Conservation (phyloP, 2,329 filamentous ascomycete species). For the Ophiosphaerella korrae region DNA sequence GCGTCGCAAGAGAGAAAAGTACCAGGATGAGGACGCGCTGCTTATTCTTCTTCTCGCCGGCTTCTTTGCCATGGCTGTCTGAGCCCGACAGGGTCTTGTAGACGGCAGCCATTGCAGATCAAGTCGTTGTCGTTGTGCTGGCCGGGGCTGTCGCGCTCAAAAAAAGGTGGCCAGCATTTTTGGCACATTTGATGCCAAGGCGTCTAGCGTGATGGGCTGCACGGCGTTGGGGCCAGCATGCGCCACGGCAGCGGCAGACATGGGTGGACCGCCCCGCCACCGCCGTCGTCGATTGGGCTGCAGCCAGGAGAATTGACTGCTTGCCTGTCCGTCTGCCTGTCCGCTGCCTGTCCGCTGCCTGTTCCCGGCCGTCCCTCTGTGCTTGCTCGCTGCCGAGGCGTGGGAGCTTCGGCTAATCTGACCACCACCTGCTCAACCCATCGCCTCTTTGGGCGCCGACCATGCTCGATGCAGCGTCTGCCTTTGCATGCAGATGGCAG, state of each 20-base stretch:
- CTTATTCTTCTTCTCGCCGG: slow-evolving; percentile 48
- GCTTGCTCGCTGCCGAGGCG: slow-evolving; percentile 18
- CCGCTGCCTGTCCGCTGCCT: too few relatives aligned
- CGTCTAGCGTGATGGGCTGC: slow-evolving; percentile 19
- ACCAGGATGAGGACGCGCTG: slow-evolving; percentile 78
- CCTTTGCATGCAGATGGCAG: too few relatives aligned
- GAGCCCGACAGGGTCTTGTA: slow-evolving; percentile 60
- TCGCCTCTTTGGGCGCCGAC: background rate
- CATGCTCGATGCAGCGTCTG: background rate
- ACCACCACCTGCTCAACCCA: slow-evolving; percentile 8
- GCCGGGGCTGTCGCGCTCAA: slow-evolving; percentile 15
- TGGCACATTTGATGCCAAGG: slow-evolving; percentile 35
- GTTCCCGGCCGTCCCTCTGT: too few relatives aligned
- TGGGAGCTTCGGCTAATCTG: slow-evolving; percentile 21
- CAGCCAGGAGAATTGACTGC: background rate
- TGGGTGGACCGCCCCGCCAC: slow-evolving; percentile 31
- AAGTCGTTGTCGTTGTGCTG: slow-evolving; percentile 17
- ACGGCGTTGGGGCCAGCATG: slow-evolving; percentile 14
- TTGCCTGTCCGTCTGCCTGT: slow-evolving; percentile 3
- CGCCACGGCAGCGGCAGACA: slow-evolving; percentile 9
- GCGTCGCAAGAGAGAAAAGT: slow-evolving; percentile 6
- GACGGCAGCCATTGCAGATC: slow-evolving; percentile 57
- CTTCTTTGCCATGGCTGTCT: slow-evolving; percentile 44
- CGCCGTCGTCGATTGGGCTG: slow-evolving; percentile 12
- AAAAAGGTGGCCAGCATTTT: too few relatives aligned